Evolutionary conservation across 2,329 filamentous ascomycete species (phyloP).

Genomic region (Nemania bipapillata): DNA sequence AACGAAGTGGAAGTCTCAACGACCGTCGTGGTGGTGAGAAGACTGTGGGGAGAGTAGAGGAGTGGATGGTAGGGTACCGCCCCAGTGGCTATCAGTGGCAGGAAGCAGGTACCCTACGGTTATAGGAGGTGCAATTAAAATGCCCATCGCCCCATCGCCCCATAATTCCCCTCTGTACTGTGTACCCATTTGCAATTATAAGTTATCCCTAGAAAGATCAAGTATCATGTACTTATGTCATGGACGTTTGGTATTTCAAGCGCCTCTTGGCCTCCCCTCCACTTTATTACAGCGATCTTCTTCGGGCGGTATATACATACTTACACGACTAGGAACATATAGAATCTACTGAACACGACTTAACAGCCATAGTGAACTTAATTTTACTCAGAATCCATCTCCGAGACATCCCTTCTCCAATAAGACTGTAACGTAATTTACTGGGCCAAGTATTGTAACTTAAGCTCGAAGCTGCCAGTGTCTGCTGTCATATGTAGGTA

Average conservation of each 20-base stretch:
- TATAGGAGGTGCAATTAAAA: slow-evolving; percentile 35
- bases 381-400: neutral
- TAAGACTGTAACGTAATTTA: slow-evolving; percentile 11
- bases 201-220: neutral
- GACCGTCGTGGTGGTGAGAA: slow-evolving; percentile 27
- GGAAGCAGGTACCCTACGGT: neutral
- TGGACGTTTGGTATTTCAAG: neutral
- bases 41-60: slow-evolving; percentile 21
- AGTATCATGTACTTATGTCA: slow-evolving; percentile 1
- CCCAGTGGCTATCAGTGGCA: slow-evolving; percentile 2
- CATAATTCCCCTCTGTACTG: slow-evolving; percentile 8
- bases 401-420: neutral
- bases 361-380: neutral
- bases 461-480: neutral
- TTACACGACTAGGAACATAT: neutral
- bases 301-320: neutral
- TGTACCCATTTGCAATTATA: neutral
- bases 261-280: neutral
- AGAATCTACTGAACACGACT: neutral
- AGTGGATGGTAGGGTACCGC: slow-evolving; percentile 10
- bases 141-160: neutral
- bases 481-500: neutral
- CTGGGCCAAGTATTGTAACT: neutral
- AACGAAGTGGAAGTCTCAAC: slow-evolving; percentile 29
- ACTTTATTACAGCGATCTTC: neutral